These are phyloP conservation scores for Linderina pennispora DNA, from an alignment of 192 early-diverging fungal genomes.

Conservation along the genomic window DNA sequence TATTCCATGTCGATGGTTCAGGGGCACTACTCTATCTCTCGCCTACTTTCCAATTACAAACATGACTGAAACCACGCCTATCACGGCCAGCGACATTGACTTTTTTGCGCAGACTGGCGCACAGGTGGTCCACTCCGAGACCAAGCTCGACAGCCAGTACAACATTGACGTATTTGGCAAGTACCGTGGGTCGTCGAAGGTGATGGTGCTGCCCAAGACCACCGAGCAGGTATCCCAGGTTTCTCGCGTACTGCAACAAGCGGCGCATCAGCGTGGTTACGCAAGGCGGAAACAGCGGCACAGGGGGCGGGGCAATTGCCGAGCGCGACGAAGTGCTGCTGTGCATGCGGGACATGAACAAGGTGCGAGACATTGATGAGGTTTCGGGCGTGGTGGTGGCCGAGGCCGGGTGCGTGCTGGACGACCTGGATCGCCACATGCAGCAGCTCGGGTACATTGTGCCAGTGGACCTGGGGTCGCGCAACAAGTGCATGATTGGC, in stretches of 20 bases:
- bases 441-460: slow-evolving; percentile 80
- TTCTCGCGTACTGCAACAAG: slow-evolving; percentile 80
- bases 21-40: too few relatives aligned
- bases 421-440: slow-evolving; percentile 77
- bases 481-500: slow-evolving; percentile 90
- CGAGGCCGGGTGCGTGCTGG: slow-evolving; percentile 88
- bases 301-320: slow-evolving; percentile 89
- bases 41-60: slow-evolving; percentile 1
- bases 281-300: slow-evolving; percentile 96
- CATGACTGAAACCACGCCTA: too few relatives aligned
- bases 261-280: slow-evolving; percentile 80
- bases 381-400: slow-evolving; percentile 78
- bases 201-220: slow-evolving; percentile 77
- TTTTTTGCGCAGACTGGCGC: slow-evolving; percentile 31
- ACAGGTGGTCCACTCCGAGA: slow-evolving; percentile 5
- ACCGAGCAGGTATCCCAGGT: slow-evolving; percentile 80
- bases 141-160: slow-evolving; percentile 19
- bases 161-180: slow-evolving; percentile 88
- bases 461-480: slow-evolving; percentile 86
- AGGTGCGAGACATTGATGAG: slow-evolving; percentile 62
- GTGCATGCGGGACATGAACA: slow-evolving; percentile 69
- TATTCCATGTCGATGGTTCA: too few relatives aligned
- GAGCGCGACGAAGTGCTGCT: slow-evolving; percentile 90
- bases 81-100: slow-evolving; percentile 19
- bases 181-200: slow-evolving; percentile 71